A percentile compares a stretch with the other conserved stretches of the same genome.
Evolutionary conservation across 2,329 filamentous ascomycete genomes (phyloP).

Genomic region (Botrytis fragariae): DNA sequence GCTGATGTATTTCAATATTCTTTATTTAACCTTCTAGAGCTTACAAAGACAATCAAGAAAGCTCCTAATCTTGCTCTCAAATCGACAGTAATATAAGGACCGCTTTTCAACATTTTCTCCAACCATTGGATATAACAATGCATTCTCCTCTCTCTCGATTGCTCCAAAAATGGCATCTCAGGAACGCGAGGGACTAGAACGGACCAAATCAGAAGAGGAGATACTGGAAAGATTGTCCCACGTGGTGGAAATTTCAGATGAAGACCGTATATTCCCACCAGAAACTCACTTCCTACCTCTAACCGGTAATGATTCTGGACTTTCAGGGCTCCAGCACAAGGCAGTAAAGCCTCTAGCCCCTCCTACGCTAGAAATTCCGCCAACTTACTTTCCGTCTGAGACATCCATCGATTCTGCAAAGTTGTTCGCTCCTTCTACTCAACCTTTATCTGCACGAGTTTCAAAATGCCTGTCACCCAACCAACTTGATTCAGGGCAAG

Average conservation of each 20-base stretch:
- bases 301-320: not conserved
- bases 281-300: not conserved
- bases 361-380: not conserved
- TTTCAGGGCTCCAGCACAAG: not conserved
- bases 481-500: not conserved
- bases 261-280: not conserved
- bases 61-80: not conserved
- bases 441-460: not conserved
- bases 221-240: conserved; percentile 13
- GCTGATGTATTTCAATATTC: not conserved
- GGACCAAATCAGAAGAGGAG: conserved; percentile 1
- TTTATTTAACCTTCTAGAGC: conserved; percentile 8
- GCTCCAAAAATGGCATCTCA: conserved; percentile 3
- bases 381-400: conserved; percentile 3
- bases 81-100: not conserved
- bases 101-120: not conserved
- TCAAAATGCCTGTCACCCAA: conserved; percentile 2
- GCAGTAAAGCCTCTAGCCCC: not conserved
- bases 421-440: conserved; percentile 8
- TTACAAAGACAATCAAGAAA: not conserved
- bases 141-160: not conserved
- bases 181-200: not conserved
- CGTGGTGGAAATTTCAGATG: conserved; percentile 1
- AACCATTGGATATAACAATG: not conserved
- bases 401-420: conserved; percentile 3